Evolutionary conservation across 2,329 filamentous ascomycete species (phyloP), one percentile per base, ranked within the genome.

Genomic region (Sclerotinia spermophila): DNA sequence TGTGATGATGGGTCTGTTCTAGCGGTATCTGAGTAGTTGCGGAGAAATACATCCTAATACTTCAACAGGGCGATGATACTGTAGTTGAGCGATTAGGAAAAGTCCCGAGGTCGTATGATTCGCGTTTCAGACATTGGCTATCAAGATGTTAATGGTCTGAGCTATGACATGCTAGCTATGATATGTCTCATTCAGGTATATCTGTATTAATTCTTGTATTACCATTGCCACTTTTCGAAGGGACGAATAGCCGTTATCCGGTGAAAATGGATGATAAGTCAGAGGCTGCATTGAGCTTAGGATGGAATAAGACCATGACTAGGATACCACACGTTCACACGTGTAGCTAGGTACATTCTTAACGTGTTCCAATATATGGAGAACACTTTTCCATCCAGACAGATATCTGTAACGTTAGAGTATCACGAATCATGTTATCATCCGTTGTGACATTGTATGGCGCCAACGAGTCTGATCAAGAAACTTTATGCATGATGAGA

Each of bases 111-210:
- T 45, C 48, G 68, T 56, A 44, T 65, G 60, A 66, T 69, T 48
- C 68, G 68, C 48, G 68, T 66, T 61, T 69, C 68, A 66, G 68
- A 33, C 19, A 59, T 35, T 66, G 60, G 38, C n/a, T 27, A 35
- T 42, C 11, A 55, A 51, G 44, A 45, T 30, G 30, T 38, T 19
- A 68, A 58, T 13, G n/a, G 67, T 35, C 58, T n/a, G 67, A 42
- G 67, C 56, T 40, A 68, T 51, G 42, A 24, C 58, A 42, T 42
- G 42, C 7, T 6, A 61, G 53, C 42, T 38, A 53, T 38, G 24
- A 17, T 7, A 40, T 51, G 61, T 51, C 51, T 27, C 44, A 21
- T 19, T 21, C 55, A 62, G 33, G n/a, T 24, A 48, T 48, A 24
- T 42, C n/a, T 62, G 11, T 40, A 40, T 24, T 8, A 42, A 33